Evolutionary conservation across 331 rosid genomes (phyloP), one percentile per base, ranked within the genome.

Genomic region (Rosa hybrid): DNA sequence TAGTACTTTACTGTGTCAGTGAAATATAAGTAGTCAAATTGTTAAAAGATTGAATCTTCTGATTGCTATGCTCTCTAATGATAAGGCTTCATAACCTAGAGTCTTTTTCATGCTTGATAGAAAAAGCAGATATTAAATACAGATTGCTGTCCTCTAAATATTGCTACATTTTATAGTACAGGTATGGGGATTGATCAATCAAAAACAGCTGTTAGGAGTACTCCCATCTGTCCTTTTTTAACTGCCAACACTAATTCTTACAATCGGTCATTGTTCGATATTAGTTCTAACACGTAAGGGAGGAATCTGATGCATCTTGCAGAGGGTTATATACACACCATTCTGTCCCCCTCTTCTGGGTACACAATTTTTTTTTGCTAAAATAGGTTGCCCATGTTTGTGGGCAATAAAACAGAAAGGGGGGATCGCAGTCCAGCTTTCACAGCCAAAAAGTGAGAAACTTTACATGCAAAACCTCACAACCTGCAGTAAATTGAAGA

Each of bases 341-440:
- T 75, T 75, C 41, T 42, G 70, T 27, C 23, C 25, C 51, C 57
- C 41, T 45, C 18, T 69, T 17, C 53, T n/a, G 49, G 21, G 39
- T 23, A 14, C 59, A 23, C 60, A 13, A 7, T 13, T 50, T 56
- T 30, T 30, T 30, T 21, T 41, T 5, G 69, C 25, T 20, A 8
- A 1, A 56, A n/a, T 49, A 49, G 54, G 5, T 44, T 45, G 39
- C 39, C 39, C 39, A 3, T 34, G 39, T 34, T 34, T 34, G 9
- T 8, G 7, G 3, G 49, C 12, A 23, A 20, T 53, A 38, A 25
- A 44, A 4, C 11, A 30, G 44, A 23, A 49, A 71, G 3, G 7
- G 13, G 76, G 60, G 20, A 76, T 60, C 45, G 17, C 57, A 25
- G 71, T 25, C 27, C 25, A 60, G 67, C 67, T 42, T 45, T 76